A percentile compares a stretch with the other conserved stretches of the same genome.
Conservation (phyloP, 257 asterid genomes). For the Eucommia ulmoides region DNA sequence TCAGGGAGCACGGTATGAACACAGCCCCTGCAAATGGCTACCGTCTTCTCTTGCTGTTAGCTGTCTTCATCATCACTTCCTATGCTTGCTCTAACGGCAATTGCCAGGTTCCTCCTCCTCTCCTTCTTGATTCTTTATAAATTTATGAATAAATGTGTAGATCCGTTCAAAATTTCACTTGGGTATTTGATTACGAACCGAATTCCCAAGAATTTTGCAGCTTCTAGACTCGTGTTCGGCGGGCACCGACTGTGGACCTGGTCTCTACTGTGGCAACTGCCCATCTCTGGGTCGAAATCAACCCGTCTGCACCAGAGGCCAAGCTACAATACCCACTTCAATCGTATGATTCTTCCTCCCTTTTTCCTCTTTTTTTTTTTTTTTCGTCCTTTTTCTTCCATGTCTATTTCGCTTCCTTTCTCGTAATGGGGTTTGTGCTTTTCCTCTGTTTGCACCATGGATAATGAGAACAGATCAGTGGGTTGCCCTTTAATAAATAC, state of each 20-base stretch:
- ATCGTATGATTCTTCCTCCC: constrained; percentile 28
- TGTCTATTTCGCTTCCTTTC: neutral
- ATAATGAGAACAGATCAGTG: constrained; percentile 38
- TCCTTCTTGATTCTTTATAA: neutral
- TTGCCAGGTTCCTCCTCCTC: constrained; percentile 45
- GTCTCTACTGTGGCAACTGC: constrained; percentile 87
- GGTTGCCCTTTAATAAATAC: constrained; percentile 90
- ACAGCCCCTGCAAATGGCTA: constrained; percentile 6
- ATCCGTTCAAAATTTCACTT: constrained; percentile 20
- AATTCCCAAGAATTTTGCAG: constrained; percentile 32
- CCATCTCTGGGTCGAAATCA: constrained; percentile 60
- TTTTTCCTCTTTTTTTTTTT: neutral
- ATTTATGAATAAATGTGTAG: constrained; percentile 4
- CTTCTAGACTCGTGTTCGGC: constrained; percentile 60
- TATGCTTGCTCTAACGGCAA: constrained; percentile 53
- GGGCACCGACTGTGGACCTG: constrained; percentile 62
- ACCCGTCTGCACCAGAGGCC: constrained; percentile 83
- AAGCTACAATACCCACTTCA: constrained; percentile 62
- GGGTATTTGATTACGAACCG: constrained; percentile 11
- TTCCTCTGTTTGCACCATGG: constrained; percentile 4
- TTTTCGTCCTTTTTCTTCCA: neutral
- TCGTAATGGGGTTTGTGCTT: neutral
- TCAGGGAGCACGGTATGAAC: constrained; percentile 29
- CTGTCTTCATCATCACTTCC: constrained; percentile 25
- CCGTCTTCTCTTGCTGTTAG: constrained; percentile 7